A percentile compares a stretch with the other conserved stretches of the same genome.
phyloP scores from a whole-genome alignment of 345 rosid genomes.

The Ceriops tagal region DNA sequence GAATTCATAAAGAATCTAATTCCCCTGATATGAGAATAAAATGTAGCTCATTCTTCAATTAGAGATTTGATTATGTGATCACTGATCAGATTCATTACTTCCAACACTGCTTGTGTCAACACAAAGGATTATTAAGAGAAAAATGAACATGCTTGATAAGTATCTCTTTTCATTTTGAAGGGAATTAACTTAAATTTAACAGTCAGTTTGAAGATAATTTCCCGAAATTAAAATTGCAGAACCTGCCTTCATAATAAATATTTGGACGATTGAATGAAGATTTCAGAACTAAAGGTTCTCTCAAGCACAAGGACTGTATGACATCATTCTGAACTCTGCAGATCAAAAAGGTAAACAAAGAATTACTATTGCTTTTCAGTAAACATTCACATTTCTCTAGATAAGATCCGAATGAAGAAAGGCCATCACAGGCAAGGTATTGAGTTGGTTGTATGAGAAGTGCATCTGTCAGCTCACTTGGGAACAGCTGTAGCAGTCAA shows the following conservation, averaged over 20 bases:
- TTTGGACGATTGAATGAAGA: slow-evolving; percentile 96
- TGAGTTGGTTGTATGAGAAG: slow-evolving; percentile 2
- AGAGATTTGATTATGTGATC: too few species aligned
- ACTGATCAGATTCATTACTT: too few species aligned
- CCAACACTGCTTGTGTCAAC: too few species aligned
- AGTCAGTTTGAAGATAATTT: too few species aligned
- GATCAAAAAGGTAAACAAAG: slow-evolving; percentile 13
- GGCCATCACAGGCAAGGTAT: neutral
- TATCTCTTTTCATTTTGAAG: too few species aligned
- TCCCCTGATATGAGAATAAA: too few species aligned
- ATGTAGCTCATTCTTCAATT: too few species aligned
- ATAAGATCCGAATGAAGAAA: neutral
- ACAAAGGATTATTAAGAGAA: too few species aligned
- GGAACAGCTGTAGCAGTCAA: slow-evolving; percentile 97
- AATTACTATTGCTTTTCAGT: slow-evolving; percentile 4
- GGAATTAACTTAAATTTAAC: too few species aligned
- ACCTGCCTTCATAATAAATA: slow-evolving; percentile 82
- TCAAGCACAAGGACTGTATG: slow-evolving; percentile 70
- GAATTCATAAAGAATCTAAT: too few species aligned
- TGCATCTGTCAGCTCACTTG: slow-evolving; percentile 43
- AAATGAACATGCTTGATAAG: too few species aligned
- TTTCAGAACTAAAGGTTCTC: slow-evolving; percentile 71
- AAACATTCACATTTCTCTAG: neutral
- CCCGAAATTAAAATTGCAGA: too few species aligned
- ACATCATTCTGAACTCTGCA: slow-evolving; percentile 92